Percentiles rank a stretch among this genome's conserved stretches.
phyloP scores from a whole-genome alignment of 352 stramenopile species.

The Phytophthora litchii region DNA sequence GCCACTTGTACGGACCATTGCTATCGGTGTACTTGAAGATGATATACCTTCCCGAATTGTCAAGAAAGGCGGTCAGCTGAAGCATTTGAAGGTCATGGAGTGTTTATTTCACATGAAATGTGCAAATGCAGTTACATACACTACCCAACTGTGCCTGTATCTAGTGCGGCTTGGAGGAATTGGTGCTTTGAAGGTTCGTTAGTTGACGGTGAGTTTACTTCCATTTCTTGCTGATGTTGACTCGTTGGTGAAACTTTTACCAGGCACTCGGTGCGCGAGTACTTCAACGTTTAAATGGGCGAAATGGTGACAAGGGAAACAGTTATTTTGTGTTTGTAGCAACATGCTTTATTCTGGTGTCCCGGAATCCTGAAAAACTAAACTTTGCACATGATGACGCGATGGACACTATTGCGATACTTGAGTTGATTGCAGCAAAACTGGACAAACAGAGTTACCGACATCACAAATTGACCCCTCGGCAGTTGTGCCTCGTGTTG shows the following conservation, averaged over 20 bases:
- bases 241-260: not conserved
- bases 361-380: slow-evolving; percentile 14
- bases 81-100: slow-evolving; percentile 38
- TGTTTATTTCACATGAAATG: slow-evolving; percentile 41
- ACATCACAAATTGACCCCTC: slow-evolving; percentile 26
- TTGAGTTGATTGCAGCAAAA: slow-evolving; percentile 26
- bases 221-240: slow-evolving; percentile 5
- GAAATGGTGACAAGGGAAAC: slow-evolving; percentile 11
- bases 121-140: slow-evolving; percentile 26
- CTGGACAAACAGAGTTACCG: slow-evolving; percentile 26
- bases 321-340: slow-evolving; percentile 49
- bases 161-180: slow-evolving; percentile 43
- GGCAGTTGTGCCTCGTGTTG: slow-evolving; percentile 36
- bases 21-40: slow-evolving; percentile 39
- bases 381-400: slow-evolving; percentile 11
- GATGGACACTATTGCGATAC: slow-evolving; percentile 15
- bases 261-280: slow-evolving; percentile 33
- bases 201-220: not conserved
- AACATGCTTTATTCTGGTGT: slow-evolving; percentile 52
- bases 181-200: slow-evolving; percentile 49
- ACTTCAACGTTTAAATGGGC: slow-evolving; percentile 24
- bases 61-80: slow-evolving; percentile 31
- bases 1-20: slow-evolving; percentile 5
- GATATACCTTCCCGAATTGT: slow-evolving; percentile 17
- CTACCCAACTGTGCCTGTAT: slow-evolving; percentile 43